Percentiles rank a stretch among this genome's conserved stretches.
Evolutionary conservation across 441 rosid genomes (phyloP).

Genomic region (Populus hybrid): DNA sequence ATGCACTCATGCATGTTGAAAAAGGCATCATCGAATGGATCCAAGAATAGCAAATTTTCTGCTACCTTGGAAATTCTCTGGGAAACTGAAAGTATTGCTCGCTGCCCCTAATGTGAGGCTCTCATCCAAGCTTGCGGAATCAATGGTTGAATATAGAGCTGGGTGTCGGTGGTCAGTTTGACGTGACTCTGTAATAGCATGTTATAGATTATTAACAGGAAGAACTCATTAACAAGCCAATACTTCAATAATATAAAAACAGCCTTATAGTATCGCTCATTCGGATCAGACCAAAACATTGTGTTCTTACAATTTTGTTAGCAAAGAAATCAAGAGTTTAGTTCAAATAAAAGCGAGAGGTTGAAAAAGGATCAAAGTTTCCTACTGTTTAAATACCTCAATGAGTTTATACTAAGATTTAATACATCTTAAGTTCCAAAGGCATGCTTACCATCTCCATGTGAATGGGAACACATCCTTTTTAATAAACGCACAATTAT

Average conservation of each 20-base stretch:
- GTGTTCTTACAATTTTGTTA: background rate
- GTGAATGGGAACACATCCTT: slow-evolving; percentile 55
- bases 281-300: slow-evolving; percentile 2
- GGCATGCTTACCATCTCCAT: slow-evolving; percentile 40
- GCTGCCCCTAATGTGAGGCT: slow-evolving; percentile 69
- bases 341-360: background rate
- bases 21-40: slow-evolving; percentile 81
- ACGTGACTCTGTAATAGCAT: slow-evolving; percentile 37
- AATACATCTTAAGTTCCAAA: background rate
- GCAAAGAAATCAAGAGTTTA: background rate
- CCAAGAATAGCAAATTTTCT: slow-evolving; percentile 59
- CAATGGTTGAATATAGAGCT: slow-evolving; percentile 62
- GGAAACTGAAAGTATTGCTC: slow-evolving; percentile 55
- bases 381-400: background rate
- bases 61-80: slow-evolving; percentile 58
- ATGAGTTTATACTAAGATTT: too few relatives aligned
- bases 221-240: background rate
- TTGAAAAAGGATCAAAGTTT: background rate
- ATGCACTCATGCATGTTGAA: slow-evolving; percentile 54
- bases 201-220: slow-evolving; percentile 17
- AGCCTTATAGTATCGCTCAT: background rate
- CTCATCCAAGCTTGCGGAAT: slow-evolving; percentile 75
- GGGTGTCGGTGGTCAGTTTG: slow-evolving; percentile 33
- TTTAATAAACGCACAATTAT: slow-evolving; percentile 52
- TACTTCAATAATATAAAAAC: background rate